Conservation (phyloP, 2,329 filamentous ascomycete species). For the Pseudofabraea citricarpa region DNA sequence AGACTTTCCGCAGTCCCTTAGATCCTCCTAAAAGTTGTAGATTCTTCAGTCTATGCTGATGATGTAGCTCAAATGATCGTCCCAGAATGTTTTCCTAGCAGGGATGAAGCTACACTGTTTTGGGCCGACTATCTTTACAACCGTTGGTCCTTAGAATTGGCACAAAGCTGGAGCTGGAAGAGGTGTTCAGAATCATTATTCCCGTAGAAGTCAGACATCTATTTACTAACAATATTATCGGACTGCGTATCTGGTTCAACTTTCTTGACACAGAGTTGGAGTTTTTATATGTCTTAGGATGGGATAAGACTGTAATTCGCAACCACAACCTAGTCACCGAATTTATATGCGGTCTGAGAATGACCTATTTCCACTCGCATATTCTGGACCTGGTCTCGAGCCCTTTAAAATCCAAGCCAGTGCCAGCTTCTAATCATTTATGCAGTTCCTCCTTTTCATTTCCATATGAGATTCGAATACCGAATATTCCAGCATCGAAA, state of each 20-base stretch:
- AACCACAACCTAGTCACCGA: constrained; percentile 41
- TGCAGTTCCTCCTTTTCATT: constrained; percentile 33
- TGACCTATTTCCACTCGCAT: constrained; percentile 37
- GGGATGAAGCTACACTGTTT: constrained; percentile 37
- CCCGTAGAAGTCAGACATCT: constrained; percentile 34
- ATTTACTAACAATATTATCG: constrained; percentile 33
- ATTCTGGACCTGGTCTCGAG: constrained; percentile 33
- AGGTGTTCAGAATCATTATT: constrained; percentile 35
- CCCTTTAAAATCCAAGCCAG: constrained; percentile 34
- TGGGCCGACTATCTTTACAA: constrained; percentile 34
- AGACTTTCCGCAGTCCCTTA: constrained; percentile 33
- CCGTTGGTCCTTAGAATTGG: constrained; percentile 41
- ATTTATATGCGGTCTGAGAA: constrained; percentile 42
- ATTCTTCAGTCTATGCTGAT: constrained; percentile 36
- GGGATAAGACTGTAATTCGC: constrained; percentile 43
- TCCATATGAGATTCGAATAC: constrained; percentile 34
- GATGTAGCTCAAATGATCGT: constrained; percentile 38
- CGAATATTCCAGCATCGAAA: constrained; percentile 34
- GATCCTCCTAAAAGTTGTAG: constrained; percentile 34
- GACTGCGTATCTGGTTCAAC: constrained; percentile 29
- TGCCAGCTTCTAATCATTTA: constrained; percentile 33
- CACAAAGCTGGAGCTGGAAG: constrained; percentile 41
- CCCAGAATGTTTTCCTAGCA: constrained; percentile 36
- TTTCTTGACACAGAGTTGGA: constrained; percentile 33
- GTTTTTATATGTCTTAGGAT: constrained; percentile 32